Conservation (phyloP, 2,329 filamentous ascomycete species). For the Colletotrichum sp. region DNA sequence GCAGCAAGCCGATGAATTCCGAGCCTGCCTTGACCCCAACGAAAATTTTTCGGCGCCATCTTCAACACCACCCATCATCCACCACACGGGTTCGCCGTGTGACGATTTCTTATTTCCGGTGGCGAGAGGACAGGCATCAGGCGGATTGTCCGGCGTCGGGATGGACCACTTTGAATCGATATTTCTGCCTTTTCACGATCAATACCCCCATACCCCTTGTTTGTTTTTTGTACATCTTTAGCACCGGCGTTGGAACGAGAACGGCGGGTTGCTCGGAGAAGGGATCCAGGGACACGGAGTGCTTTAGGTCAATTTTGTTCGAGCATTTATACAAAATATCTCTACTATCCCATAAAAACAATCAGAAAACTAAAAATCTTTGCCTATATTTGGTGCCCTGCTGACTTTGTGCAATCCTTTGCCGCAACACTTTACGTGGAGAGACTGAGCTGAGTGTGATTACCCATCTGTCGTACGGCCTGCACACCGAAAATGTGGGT, state of each 20-base stretch:
- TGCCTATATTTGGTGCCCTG: background rate
- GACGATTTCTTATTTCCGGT: background rate
- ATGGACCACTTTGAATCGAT: background rate
- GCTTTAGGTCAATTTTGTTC: background rate
- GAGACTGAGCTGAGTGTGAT: fast-evolving
- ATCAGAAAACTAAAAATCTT: background rate
- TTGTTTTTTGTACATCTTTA: background rate
- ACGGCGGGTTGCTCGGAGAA: background rate
- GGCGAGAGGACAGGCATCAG: background rate
- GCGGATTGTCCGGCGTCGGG: background rate
- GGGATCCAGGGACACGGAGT: background rate
- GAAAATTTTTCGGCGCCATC: conserved; percentile 1
- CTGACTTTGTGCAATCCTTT: fast-evolving
- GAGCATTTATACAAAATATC: background rate
- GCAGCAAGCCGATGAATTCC: conserved; percentile 11
- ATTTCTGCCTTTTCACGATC: background rate
- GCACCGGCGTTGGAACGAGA: background rate
- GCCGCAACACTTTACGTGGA: background rate
- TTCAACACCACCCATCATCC: background rate
- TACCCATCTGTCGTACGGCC: too few relatives aligned
- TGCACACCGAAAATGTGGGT: background rate
- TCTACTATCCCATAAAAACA: background rate
- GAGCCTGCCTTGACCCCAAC: background rate
- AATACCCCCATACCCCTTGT: conserved; percentile 12
- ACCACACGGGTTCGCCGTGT: background rate